Conservation (phyloP, 2,329 filamentous ascomycete species). For the Trichophyton simii region DNA sequence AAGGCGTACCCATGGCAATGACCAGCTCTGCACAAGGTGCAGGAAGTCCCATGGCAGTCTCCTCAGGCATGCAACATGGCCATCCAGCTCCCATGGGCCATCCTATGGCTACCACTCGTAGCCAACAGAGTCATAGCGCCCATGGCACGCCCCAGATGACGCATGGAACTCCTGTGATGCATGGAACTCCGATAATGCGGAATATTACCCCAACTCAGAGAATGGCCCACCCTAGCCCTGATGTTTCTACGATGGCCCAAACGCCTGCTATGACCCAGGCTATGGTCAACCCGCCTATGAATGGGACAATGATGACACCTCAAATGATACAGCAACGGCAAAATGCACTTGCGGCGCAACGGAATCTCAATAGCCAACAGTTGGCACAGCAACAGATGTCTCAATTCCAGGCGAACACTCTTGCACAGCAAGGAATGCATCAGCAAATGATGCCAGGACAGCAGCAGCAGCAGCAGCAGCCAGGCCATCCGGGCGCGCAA, state of each 20-base stretch:
- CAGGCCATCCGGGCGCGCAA: conserved; percentile 15
- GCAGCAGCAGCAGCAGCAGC: conserved; percentile 23
- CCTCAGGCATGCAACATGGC: conserved; percentile 35
- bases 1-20: conserved; percentile 33
- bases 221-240: conserved; percentile 36
- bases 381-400: conserved; percentile 13
- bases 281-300: conserved; percentile 30
- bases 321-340: conserved; percentile 21
- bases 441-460: conserved; percentile 17
- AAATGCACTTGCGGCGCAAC: conserved; percentile 23
- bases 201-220: conserved; percentile 37
- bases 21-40: conserved; percentile 34
- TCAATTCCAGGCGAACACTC: conserved; percentile 12
- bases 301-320: conserved; percentile 26
- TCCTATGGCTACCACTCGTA: conserved; percentile 34
- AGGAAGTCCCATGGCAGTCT: conserved; percentile 34
- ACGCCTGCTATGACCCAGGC: conserved; percentile 35
- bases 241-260: conserved; percentile 29
- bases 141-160: conserved; percentile 38
- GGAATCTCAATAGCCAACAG: conserved; percentile 19
- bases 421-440: conserved; percentile 14
- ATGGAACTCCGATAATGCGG: conserved; percentile 37
- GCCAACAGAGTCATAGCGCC: conserved; percentile 36
- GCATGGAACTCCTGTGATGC: conserved; percentile 35
- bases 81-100: conserved; percentile 35